Base-by-base conservation (phyloP, 2,329 filamentous ascomycete species). In the Aspergillus pseudoglaucus region DNA sequence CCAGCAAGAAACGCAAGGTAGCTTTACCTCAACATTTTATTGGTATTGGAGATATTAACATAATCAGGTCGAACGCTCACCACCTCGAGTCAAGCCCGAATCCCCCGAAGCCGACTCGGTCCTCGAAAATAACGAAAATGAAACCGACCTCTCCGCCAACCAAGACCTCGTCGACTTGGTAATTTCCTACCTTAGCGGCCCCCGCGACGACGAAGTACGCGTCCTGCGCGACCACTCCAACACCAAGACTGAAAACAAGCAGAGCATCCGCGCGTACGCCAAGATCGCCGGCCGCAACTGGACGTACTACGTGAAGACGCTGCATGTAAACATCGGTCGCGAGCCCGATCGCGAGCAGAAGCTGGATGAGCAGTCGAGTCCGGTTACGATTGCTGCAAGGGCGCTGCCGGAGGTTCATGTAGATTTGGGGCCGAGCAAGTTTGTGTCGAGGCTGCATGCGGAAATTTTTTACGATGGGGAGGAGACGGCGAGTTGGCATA, bases 381-480 rank as follows among this genome's bases (percentile, higher is more conserved):
- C 73, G n/a, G 66, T 71, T 18, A 64, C 67, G 3, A 69, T 71
- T 44, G 69, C 69, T 9, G 68, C 71, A 37, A 66, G 67, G 45
- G 66, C 73, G 32, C 59, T 73, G 41, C 70, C 70, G 3, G 70
- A 74, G 43, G 71, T 97, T 10, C 87, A 96, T 63, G 91, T 98
- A 57, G 91, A 98, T 64, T 76, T 98, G 27, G 87, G 88, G 1
- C 88, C 88, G 0, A 87, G 81, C 69, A 91, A 91, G 71, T 83
- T 87, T 62, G 83, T 91, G 32, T 91, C 88, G 25, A 80, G 88
- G 52, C 77, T 84, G 52, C 87, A 90, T 62, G 87, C 87, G 9
- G 76, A 83, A 59, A 87, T 93, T 45, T 82, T 78, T 56, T 93
- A 87, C 60, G 81, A 88, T 59, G 81, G 84, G 38, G 84, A 82